Base-by-base conservation (phyloP, 768 basidiomycete genomes). In the Naganishia friedmannii region DNA sequence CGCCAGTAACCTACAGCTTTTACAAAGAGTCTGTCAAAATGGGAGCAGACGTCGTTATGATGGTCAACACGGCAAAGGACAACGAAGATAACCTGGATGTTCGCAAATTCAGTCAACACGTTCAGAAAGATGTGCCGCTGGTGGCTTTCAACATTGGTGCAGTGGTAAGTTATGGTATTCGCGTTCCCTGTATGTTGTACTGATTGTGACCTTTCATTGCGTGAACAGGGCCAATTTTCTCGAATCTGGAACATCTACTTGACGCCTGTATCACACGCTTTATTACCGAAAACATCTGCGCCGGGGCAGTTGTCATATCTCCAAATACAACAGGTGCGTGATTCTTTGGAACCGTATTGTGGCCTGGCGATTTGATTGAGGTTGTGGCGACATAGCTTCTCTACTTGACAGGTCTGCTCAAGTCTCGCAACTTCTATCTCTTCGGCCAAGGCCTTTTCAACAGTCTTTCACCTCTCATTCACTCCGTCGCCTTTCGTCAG, bases 131-230 rank as follows among this genome's bases (percentile, higher is more conserved):
- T 13, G 94, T 92, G 76, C 95, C 93, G 0, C 84, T 97, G 74
- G 88, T 99, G 69, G 92, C 93, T 3, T 89, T 98, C 83, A 98
- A 97, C 82, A 93, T 95, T 88, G 92, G 93, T 21, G 58, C 74
- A 5, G 74, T 87, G 55, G 68, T 60, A 45, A 69, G 68, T 60
- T 12, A 51, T 51, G 3, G 31, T 31, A 13, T 39, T 21, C 23
- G 17, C 6, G 8, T 58, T 23, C 13, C 57, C 32, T 21, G 39
- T 23, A 6, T 15, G 17, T 3, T 34, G 2, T 23, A 12, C 55
- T 57, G 39, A 48, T 17, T 21, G 23, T 58, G 15, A 6, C 29
- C 54, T 15, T 37, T 37, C 6, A 12, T 21, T 51, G 34, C 15
- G 7, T 17, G 26, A 12, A 26, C 58, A 69, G 68, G 96, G 96